Evolutionary conservation across 192 early-diverging fungal species (phyloP).

Genomic region (Linnemannia hyalina): DNA sequence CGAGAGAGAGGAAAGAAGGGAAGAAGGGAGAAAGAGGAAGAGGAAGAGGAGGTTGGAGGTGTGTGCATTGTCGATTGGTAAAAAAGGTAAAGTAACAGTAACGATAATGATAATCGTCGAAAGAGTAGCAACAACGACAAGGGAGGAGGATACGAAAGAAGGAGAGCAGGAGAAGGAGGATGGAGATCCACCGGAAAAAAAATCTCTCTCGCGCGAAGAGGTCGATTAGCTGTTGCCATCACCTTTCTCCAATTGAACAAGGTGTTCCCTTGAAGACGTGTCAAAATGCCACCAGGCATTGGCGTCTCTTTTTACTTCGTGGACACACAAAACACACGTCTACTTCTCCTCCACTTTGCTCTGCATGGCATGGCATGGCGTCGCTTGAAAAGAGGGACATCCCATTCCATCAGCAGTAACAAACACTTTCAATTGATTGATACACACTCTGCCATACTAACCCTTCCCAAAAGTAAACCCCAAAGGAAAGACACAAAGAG

Average conservation of each 20-base stretch:
- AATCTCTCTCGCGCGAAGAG: background rate
- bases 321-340: background rate
- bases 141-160: no score
- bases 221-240: background rate
- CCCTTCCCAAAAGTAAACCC: background rate
- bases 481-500: no score
- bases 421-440: background rate
- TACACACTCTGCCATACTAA: background rate
- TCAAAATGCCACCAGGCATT: no score
- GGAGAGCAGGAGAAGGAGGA: background rate
- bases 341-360: background rate
- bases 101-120: background rate
- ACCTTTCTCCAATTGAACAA: no score
- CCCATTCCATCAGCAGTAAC: background rate
- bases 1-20: background rate
- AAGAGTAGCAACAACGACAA: background rate
- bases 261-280: no score
- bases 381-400: background rate
- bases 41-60: background rate
- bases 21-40: background rate
- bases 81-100: background rate
- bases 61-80: constrained; percentile 9
- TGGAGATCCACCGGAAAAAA: background rate
- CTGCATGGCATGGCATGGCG: background rate
- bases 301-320: no score